Percentiles rank a stretch among this genome's conserved stretches.
Conservation (phyloP, 306 rosid genomes). For the Dalbergia cochinchinensis region DNA sequence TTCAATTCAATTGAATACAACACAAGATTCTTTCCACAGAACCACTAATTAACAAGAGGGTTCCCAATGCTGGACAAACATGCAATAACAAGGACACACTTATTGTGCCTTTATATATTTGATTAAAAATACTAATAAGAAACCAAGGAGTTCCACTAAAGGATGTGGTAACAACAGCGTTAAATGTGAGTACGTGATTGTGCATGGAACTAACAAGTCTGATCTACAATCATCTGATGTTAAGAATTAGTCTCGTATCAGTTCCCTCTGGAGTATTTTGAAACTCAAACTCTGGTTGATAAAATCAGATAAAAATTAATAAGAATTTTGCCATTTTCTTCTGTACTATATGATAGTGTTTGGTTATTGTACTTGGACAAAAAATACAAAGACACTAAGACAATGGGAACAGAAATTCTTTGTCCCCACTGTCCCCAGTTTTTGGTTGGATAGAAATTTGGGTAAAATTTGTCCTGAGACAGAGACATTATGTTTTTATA, state of each 20-base stretch:
- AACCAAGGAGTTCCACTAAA: background rate
- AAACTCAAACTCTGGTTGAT: constrained; percentile 21
- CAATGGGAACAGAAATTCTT: too few species aligned
- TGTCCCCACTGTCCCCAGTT: too few species aligned
- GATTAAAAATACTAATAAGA: constrained; percentile 9
- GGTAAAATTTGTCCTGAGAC: too few species aligned
- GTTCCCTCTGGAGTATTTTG: background rate
- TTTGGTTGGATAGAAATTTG: too few species aligned
- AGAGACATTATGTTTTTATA: too few species aligned
- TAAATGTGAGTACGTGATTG: constrained; percentile 22
- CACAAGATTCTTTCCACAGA: background rate
- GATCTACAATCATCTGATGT: constrained; percentile 3
- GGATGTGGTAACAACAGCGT: constrained; percentile 3
- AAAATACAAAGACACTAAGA: too few species aligned
- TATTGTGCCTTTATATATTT: constrained; percentile 22
- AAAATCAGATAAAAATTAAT: constrained; percentile 1
- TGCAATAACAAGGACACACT: constrained; percentile 28
- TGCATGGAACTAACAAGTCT: background rate
- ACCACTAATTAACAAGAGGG: background rate
- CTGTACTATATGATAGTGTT: background rate
- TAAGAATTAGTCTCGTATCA: constrained; percentile 38
- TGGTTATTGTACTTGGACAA: too few species aligned
- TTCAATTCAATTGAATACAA: constrained; percentile 11
- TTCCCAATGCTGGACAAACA: constrained; percentile 25
- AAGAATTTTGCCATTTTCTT: constrained; percentile 3